These are phyloP conservation scores for Saccharata proteae DNA, from an alignment of 2,329 filamentous ascomycete genomes.

Conservation along the genomic window DNA sequence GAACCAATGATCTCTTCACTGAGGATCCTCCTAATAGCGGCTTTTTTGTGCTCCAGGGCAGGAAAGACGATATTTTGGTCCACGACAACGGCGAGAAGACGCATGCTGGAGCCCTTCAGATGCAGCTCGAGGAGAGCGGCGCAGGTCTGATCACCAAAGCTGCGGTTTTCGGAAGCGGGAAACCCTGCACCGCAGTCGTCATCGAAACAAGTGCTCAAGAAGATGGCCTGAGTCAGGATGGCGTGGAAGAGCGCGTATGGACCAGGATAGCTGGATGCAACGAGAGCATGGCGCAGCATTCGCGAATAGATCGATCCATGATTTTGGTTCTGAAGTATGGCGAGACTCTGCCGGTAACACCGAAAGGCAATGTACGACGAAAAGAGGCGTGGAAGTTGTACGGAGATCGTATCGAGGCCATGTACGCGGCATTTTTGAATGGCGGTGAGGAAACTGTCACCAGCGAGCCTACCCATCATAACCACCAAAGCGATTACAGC, in stretches of 20 bases:
- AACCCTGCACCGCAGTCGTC: conserved; percentile 15
- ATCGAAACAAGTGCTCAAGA: too few relatives aligned
- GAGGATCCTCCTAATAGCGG: conserved; percentile 19
- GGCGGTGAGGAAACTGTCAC: neutral
- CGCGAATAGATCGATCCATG: conserved; percentile 16
- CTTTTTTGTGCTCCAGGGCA: conserved; percentile 17
- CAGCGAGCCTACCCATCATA: too few relatives aligned
- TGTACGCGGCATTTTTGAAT: conserved; percentile 4
- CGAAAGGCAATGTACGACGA: conserved; percentile 21
- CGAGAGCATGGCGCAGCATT: conserved; percentile 6
- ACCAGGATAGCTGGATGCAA: neutral
- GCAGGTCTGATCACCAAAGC: conserved; percentile 10
- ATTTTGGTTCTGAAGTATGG: conserved; percentile 15
- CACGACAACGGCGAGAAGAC: conserved; percentile 23
- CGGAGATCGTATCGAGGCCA: conserved; percentile 12
- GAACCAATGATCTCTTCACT: conserved; percentile 20
- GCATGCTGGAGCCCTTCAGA: conserved; percentile 18
- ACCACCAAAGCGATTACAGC: neutral
- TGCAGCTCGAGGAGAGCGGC: conserved; percentile 15
- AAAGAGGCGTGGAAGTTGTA: conserved; percentile 18
- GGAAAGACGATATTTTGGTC: conserved; percentile 21
- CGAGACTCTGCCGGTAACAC: conserved; percentile 16
- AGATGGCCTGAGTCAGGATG: conserved; percentile 1
- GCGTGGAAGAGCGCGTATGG: neutral
- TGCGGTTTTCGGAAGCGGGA: conserved; percentile 9